A percentile compares a stretch with the other conserved stretches of the same genome.
phyloP scores from a whole-genome alignment of 371 early-diverging fungal species.

The Apophysomyces trapeziformis region DNA sequence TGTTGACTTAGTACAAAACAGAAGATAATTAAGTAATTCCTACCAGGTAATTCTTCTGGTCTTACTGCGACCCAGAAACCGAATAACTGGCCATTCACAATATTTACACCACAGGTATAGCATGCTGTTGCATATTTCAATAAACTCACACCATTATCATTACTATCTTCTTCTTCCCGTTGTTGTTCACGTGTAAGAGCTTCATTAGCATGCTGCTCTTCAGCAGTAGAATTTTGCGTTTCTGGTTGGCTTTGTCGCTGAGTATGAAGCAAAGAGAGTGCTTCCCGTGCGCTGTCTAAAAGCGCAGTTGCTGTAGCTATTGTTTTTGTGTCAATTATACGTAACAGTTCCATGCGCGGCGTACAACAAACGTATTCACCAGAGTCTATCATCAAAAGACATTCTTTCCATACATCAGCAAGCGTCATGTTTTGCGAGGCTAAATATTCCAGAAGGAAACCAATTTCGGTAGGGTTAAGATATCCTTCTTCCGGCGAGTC shows the following conservation, averaged over 20 bases:
- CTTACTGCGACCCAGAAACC: constrained; percentile 20
- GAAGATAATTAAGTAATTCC: background rate
- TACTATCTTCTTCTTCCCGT: too few species aligned
- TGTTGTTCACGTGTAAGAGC: too few species aligned
- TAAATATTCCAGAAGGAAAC: constrained; percentile 13
- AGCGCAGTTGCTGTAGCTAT: constrained; percentile 9
- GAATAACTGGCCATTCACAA: constrained; percentile 36
- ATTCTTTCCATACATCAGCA: constrained; percentile 21
- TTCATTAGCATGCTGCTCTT: background rate
- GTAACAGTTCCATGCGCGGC: constrained; percentile 4
- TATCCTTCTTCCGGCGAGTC: constrained; percentile 25
- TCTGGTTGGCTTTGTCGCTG: background rate
- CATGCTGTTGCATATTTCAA: constrained; percentile 29
- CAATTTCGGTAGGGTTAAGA: constrained; percentile 22
- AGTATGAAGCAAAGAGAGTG: background rate
- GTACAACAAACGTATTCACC: constrained; percentile 20
- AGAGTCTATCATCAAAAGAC: constrained; percentile 23
- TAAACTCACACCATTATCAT: too few species aligned
- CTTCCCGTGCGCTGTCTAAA: background rate
- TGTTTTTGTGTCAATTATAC: background rate
- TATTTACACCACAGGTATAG: constrained; percentile 28
- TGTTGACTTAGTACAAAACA: too few species aligned
- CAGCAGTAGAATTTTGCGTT: background rate
- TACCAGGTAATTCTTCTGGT: constrained; percentile 1
- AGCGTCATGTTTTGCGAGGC: constrained; percentile 10